Evolutionary conservation across 2,329 filamentous ascomycete species (phyloP).

Genomic region (Ophiostoma himal-ulmi): DNA sequence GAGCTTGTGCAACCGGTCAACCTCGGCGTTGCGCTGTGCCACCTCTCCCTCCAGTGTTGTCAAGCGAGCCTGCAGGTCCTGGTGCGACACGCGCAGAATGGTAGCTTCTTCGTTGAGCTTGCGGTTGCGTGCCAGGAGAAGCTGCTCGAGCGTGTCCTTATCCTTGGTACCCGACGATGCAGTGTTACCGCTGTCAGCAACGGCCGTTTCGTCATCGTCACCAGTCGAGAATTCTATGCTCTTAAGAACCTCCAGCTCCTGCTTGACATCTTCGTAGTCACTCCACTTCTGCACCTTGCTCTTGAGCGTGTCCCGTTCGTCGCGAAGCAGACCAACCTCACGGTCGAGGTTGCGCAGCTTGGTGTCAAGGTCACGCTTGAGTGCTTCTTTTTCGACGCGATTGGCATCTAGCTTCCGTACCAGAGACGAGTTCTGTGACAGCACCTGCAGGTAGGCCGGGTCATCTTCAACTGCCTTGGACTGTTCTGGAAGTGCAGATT

Average conservation of each 20-base stretch:
- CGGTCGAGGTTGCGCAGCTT: slow-evolving; percentile 75
- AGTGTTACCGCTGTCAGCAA: slow-evolving; percentile 33
- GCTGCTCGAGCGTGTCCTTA: slow-evolving; percentile 80
- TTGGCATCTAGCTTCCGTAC: slow-evolving; percentile 80
- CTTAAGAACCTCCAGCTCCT: slow-evolving; percentile 93
- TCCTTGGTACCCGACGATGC: slow-evolving; percentile 48
- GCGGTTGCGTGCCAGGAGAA: slow-evolving; percentile 89
- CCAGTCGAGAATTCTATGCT: slow-evolving; percentile 95
- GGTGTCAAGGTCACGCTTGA: slow-evolving; percentile 68
- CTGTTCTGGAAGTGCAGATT: slow-evolving; percentile 63
- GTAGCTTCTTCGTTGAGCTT: slow-evolving; percentile 93
- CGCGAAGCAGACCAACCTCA: slow-evolving; percentile 65
- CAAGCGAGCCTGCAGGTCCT: slow-evolving; percentile 77
- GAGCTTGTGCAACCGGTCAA: slow-evolving; percentile 77
- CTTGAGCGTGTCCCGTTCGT: slow-evolving; percentile 75
- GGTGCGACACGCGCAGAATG: slow-evolving; percentile 84
- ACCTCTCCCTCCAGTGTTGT: slow-evolving; percentile 78
- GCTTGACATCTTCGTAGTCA: slow-evolving; percentile 94
- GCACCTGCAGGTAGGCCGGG: slow-evolving; percentile 76
- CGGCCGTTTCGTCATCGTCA: slow-evolving; percentile 63
- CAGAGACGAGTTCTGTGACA: slow-evolving; percentile 88
- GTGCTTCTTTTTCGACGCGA: slow-evolving; percentile 74
- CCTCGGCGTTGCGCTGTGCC: slow-evolving; percentile 73
- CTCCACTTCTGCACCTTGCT: slow-evolving; percentile 79
- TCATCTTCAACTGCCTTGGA: slow-evolving; percentile 73